Base-by-base conservation (phyloP, 306 rosid genomes). In the Abrus pulchellus region DNA sequence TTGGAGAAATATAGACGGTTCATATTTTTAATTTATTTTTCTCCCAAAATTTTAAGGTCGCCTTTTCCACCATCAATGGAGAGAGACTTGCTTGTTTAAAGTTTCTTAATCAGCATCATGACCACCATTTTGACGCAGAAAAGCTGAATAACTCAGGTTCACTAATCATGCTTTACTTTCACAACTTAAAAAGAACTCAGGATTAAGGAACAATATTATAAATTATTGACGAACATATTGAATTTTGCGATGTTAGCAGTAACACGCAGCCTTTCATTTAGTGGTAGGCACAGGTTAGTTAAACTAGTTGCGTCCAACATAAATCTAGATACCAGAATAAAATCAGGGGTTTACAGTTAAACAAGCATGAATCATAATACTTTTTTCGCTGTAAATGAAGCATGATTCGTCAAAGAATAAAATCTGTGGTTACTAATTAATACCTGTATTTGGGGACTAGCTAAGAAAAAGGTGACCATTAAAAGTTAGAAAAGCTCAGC, bases 81-180 rank as follows among this genome's bases (percentile, higher is more conserved):
- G 33, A 52, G 53, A 80, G 64, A 48, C 2, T 13, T 4, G 43
- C 0, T 28, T 11, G 45, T 29, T 30, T 47, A 45, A 69, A 70
- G 74, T 53, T 53, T 27, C 6, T 77, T 63, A 68, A 68, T 62
- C 13, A 69, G 73, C 77, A 32, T 59, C 33, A 74, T 43, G 78
- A 63, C 40, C 38, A 72, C 70, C 75, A 78, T 64, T 83, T 64
- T 72, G 76, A 79, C 60, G 33, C 80, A 11, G 73, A 49, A 81
- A 83, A 78, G 86, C 69, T 65, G 79, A 72, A 28, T 56, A 4
- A 73, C 33, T 63, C 74, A 82, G 85, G 41, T 75, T 82, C 72
- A 75, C 77, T 66, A 59, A 82, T 67, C 77, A 82, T 81, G 76
- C 76, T 56, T 66, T 65, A 44, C 50, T 65, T 71, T 68, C 41